Conservation (phyloP, 352 stramenopile genomes). For the Phytophthora boehmeriae region DNA sequence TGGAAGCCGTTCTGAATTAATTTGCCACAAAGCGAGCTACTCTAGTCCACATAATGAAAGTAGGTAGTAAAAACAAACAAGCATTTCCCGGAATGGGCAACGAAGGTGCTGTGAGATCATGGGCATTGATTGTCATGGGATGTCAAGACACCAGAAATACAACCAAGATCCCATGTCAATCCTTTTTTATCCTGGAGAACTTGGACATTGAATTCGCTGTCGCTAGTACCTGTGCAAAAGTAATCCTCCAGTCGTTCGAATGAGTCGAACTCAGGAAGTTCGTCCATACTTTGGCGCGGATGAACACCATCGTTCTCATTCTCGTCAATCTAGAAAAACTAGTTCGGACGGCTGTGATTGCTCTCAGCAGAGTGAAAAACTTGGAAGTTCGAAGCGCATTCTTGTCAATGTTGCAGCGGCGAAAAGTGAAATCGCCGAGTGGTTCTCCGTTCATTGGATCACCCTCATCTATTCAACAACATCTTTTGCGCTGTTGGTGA, state of each 20-base stretch:
- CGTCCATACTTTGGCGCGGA: constrained; percentile 10
- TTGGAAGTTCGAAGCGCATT: constrained; percentile 5
- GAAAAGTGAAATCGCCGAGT: constrained; percentile 16
- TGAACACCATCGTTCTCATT: constrained; percentile 12
- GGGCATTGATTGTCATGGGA: too few relatives aligned
- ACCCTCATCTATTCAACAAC: constrained; percentile 53
- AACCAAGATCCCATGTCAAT: too few relatives aligned
- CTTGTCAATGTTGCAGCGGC: neutral
- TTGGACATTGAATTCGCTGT: too few relatives aligned
- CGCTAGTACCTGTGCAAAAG: neutral
- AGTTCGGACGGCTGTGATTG: constrained; percentile 8
- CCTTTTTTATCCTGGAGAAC: too few relatives aligned
- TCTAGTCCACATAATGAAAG: too few relatives aligned
- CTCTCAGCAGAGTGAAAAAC: constrained; percentile 4
- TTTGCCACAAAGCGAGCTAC: constrained; percentile 9
- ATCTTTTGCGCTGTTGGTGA: constrained; percentile 43
- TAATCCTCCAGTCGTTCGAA: neutral
- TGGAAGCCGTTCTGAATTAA: constrained; percentile 61
- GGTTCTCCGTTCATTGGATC: constrained; percentile 38
- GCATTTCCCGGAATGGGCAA: too few relatives aligned
- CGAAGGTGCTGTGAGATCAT: too few relatives aligned
- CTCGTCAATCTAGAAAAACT: constrained; percentile 11
- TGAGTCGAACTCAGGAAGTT: constrained; percentile 13
- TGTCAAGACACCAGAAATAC: too few relatives aligned
- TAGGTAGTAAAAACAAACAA: neutral